Percentiles rank a stretch among this genome's conserved stretches.
Evolutionary conservation across 2,329 filamentous ascomycete species (phyloP).

Genomic region (Cytospora paraplurivora): DNA sequence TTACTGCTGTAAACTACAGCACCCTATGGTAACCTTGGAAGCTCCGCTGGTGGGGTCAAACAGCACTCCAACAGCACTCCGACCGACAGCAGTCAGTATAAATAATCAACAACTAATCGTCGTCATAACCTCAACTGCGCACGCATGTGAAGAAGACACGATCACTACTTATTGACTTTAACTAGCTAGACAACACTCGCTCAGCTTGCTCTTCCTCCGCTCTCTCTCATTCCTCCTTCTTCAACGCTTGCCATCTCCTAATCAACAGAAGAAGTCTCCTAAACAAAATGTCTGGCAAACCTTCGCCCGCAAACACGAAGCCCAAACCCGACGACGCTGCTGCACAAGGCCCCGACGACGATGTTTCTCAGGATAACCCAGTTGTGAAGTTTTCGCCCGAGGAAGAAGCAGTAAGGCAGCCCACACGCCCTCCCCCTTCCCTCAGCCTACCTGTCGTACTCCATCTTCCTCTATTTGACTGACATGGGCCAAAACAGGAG

Average conservation of each 20-base stretch:
- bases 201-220: not conserved
- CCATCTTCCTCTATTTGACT: conserved; percentile 11
- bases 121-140: too few species aligned
- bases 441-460: not conserved
- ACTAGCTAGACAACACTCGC: too few species aligned
- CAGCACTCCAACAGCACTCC: too few species aligned
- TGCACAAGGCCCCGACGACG: conserved; percentile 23
- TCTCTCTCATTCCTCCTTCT: not conserved
- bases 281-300: conserved; percentile 18
- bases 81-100: too few species aligned
- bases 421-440: conserved; percentile 21
- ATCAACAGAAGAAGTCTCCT: not conserved
- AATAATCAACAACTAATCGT: too few species aligned
- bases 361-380: conserved; percentile 37
- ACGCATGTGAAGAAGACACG: too few species aligned
- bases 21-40: too few species aligned
- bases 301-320: conserved; percentile 43
- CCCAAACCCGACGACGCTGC: conserved; percentile 23
- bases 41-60: not conserved
- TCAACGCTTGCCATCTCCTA: not conserved
- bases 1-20: too few species aligned
- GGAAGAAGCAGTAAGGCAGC: conserved; percentile 54
- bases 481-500: conserved; percentile 44
- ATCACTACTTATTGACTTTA: too few species aligned
- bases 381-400: conserved; percentile 52